Base-by-base conservation (phyloP, 805 yeast species). In the Saccharomyces jurei region DNA sequence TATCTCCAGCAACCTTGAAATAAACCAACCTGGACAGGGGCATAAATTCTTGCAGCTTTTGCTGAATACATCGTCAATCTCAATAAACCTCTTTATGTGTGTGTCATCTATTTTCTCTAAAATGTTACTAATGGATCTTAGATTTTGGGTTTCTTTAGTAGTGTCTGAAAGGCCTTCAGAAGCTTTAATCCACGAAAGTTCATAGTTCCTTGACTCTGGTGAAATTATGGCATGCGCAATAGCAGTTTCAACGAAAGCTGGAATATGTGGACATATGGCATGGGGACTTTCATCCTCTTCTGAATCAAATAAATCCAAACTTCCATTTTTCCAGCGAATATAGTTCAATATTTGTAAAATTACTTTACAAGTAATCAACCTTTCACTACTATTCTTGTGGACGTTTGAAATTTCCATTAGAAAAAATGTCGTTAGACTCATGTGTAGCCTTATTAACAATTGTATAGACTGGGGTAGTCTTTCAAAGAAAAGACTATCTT, bases 1-100 rank as follows among this genome's bases (percentile, higher is more conserved):
- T 56, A 84, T 81, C 63, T 88, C 96, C 53, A 90, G 66, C 58
- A 92, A 72, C 57, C 95, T 82, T 61, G 87, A 92, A 26, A 86
- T 74, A 51, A 89, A 75, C 98, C 98, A 92, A 10, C 97, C 97
- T 56, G 89, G 81, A 64, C 97, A 91, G 2, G 96, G 94, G 5
- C 89, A 81, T 50, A 88, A 71, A 77, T 52, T 77, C 75, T 55
- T 68, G 58, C 57, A 57, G n/a, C 61, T 69, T 3, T 66, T 55
- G 51, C 68, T 58, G 54, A 66, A 66, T 32, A 68, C 67, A 41
- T 64, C 65, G 53, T 74, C 76, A 55, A 67, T 59, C 52, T 69
- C 57, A 66, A 61, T 49, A 74, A 64, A 50, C 61, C 69, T 14
- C 62, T 57, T 56, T 65, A 69, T 46, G 49, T 62, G 66, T 21